Conservation (phyloP, 805 yeast genomes). For the Kazachstania taianensis region DNA sequence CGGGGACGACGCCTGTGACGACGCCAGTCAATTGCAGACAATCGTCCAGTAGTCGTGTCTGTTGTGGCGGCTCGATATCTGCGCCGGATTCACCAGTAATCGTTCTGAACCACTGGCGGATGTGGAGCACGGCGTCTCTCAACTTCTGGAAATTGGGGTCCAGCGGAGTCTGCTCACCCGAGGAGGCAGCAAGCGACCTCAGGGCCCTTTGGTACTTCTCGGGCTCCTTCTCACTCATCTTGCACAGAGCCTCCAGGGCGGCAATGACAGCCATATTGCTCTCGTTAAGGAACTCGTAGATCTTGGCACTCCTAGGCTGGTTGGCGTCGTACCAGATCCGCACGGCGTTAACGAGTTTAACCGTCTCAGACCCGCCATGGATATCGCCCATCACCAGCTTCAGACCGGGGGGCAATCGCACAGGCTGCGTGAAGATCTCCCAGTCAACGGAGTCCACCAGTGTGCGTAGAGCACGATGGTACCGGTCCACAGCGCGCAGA, state of each 20-base stretch:
- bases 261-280: slow-evolving; percentile 51
- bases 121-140: slow-evolving; percentile 33
- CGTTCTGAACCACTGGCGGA: slow-evolving; percentile 48
- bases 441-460: slow-evolving; percentile 43
- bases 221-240: slow-evolving; percentile 25
- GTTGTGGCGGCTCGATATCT: slow-evolving; percentile 77
- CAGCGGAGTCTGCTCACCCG: slow-evolving; percentile 4
- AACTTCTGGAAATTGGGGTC: slow-evolving; percentile 28
- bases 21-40: slow-evolving; percentile 59
- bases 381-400: slow-evolving; percentile 87
- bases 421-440: slow-evolving; percentile 46
- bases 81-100: slow-evolving; percentile 65
- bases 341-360: slow-evolving; percentile 73
- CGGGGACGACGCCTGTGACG: slow-evolving; percentile 94
- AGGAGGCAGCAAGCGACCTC: slow-evolving; percentile 9
- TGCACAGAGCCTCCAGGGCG: slow-evolving; percentile 35
- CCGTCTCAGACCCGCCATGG: slow-evolving; percentile 87
- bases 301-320: slow-evolving; percentile 38
- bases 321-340: slow-evolving; percentile 52
- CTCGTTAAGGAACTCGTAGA: slow-evolving; percentile 47
- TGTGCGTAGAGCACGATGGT: slow-evolving; percentile 24
- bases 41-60: slow-evolving; percentile 56
- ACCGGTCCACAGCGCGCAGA: slow-evolving; percentile 12
- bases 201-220: slow-evolving; percentile 29
- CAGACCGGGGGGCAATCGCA: slow-evolving; percentile 59